Base-by-base conservation (phyloP, 2,329 filamentous ascomycete genomes). In the Fusarium citri region DNA sequence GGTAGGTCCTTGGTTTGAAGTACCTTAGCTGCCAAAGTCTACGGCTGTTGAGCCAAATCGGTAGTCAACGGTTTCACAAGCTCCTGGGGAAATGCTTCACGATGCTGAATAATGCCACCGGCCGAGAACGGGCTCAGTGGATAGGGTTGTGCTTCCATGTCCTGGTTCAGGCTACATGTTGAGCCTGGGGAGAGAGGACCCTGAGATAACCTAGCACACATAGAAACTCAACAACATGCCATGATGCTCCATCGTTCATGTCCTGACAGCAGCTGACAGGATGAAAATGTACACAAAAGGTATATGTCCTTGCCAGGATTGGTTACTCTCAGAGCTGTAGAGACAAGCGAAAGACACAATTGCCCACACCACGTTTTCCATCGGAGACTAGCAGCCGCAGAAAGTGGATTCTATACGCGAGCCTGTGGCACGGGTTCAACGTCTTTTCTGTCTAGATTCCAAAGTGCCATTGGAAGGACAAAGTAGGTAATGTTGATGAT, bases 371-470 rank as follows among this genome's bases (percentile, higher is more conserved):
- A 61, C 60, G 53, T 68, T 63, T 54, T 58, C 48, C 34, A 60
- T 56, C 55, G 31, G 46, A 49, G 47, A 60, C 55, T 61, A 54
- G 50, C 34, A 65, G 62, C 62, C 53, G 60, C 55, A 68, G 56
- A 37, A 53, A 66, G 68, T 71, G 68, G 68, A 41, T 55, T 71
- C 49, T 26, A n/a, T 26, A 54, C 34, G 59, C 59, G 50, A 66
- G 61, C 50, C 26, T 68, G 61, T 59, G 68, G 60, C 60, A 59
- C 68, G 46, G 68, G 37, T 69, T 69, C 68, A 71, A 71, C 68
- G 64, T 66, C 64, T 70, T 70, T 64, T 66, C 55, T 41, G 54
- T 53, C 58, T 45, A 60, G 45, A 41, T 51, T 46, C 49, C 23
- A 30, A 55, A 56, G 37, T 42, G 47, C 22, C 18, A 50, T 26